Percentiles rank a stretch among this genome's conserved stretches.
Conservation (phyloP, 495 filamentous ascomycete species). For the Pyronema omphalodes region DNA sequence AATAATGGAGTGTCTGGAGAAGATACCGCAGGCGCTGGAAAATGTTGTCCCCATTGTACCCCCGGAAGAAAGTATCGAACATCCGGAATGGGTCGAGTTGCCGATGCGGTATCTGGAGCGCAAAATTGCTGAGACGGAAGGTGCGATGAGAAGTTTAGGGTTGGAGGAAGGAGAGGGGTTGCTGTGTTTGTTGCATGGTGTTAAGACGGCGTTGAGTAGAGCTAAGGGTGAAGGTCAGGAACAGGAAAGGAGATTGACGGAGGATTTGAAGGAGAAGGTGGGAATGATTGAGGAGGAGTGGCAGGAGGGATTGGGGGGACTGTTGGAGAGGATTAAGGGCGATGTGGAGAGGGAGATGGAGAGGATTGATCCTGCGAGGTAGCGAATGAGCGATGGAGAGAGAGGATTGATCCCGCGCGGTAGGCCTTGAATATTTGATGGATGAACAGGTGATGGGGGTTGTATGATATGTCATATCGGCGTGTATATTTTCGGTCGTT, state of each 20-base stretch:
- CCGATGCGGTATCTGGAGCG: conserved; percentile 79
- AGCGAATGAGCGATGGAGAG: too few relatives aligned
- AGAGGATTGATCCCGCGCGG: too few relatives aligned
- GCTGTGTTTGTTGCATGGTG: conserved; percentile 69
- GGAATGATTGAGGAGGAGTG: conserved; percentile 74
- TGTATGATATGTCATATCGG: too few relatives aligned
- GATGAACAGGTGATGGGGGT: too few relatives aligned
- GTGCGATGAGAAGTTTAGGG: conserved; percentile 61
- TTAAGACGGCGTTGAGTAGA: conserved; percentile 58
- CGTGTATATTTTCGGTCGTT: too few relatives aligned
- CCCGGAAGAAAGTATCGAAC: conserved; percentile 59
- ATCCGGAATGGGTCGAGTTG: conserved; percentile 54
- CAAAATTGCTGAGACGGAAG: conserved; percentile 68
- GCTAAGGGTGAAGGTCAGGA: conserved; percentile 33
- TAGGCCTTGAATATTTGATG: too few relatives aligned
- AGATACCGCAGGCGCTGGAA: conserved; percentile 38
- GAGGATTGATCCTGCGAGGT: background rate
- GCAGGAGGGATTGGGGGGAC: conserved; percentile 41
- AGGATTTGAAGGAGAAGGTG: conserved; percentile 34
- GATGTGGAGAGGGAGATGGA: conserved; percentile 21
- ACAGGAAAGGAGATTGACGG: conserved; percentile 38
- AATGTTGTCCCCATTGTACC: conserved; percentile 37
- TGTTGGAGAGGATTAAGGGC: conserved; percentile 34
- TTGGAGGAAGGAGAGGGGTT: conserved; percentile 2
- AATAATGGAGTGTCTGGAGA: conserved; percentile 54